Base-by-base conservation (phyloP, 331 rosid species). In the Saraca asoca region DNA sequence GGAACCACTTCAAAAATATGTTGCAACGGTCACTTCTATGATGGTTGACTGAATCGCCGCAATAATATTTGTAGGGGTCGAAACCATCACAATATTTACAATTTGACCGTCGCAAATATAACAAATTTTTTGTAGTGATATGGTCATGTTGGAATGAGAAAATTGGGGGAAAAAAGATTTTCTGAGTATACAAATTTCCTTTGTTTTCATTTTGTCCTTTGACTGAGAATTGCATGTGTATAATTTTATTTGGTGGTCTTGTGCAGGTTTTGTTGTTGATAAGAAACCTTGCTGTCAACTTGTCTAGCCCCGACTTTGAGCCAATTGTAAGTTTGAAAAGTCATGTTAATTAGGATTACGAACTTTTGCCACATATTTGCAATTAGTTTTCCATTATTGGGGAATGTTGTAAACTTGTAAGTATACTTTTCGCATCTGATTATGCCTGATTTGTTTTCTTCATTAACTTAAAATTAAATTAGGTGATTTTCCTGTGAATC, bases 211-310 rank as follows among this genome's bases (percentile, higher is more conserved):
- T 70, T 70, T 37, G 50, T 34, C 7, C 43, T 55, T 39, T 69
- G 15, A 34, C 34, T 48, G 52, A 12, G 31, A 33, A 29, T 73
- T 41, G 54, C 51, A 52, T 41, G 24, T 12, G 42, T 52, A 31
- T 60, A 29, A 16, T 64, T 18, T 34, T 50, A 37, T 64, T 75
- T 78, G 77, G 69, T 69, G 57, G 70, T 46, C 55, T 45, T 77
- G 17, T 80, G 88, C 87, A 92, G 98, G 94, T 92, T 76, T 76
- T 92, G 84, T 72, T 92, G 83, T 78, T 92, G 65, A 92, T 89
- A 96, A 80, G 83, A 82, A 89, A 92, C 78, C 98, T 92, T 85
- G 83, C 83, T 42, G 64, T 87, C 70, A 92, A 92, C 84, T 78
- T 92, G 84, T 75, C 95, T 63, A 83, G 82, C 76, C 98, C 98